Conservation (phyloP, 192 early-diverging fungal species). For the Backusella australiensis region DNA sequence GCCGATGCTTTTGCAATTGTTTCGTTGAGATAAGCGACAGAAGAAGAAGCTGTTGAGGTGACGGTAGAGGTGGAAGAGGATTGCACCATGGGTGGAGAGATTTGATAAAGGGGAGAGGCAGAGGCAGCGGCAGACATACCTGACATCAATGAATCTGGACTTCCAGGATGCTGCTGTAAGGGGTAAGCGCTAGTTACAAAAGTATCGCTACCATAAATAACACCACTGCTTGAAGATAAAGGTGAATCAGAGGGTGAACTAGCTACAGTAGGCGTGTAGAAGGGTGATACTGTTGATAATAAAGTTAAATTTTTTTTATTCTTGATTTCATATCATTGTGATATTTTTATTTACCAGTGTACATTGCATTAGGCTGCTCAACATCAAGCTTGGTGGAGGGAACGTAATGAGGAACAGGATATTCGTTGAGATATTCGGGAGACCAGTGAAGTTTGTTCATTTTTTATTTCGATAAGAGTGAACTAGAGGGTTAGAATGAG, state of each 20-base stretch:
- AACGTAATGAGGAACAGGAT: slow-evolving; percentile 7
- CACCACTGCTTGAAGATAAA: not conserved
- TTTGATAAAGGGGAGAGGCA: slow-evolving; percentile 14
- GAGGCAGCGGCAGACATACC: slow-evolving; percentile 14
- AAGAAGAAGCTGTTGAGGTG: slow-evolving; percentile 22
- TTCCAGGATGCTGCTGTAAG: slow-evolving; percentile 17
- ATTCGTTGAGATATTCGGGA: slow-evolving; percentile 22
- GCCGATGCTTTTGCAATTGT: slow-evolving; percentile 39
- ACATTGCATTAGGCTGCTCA: slow-evolving; percentile 14
- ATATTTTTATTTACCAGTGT: slow-evolving; percentile 22
- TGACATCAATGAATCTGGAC: slow-evolving; percentile 25
- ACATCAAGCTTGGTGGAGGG: not conserved
- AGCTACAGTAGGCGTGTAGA: slow-evolving; percentile 12
- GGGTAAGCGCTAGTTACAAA: not conserved
- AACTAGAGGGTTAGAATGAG: slow-evolving; percentile 9
- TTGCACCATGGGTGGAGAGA: slow-evolving; percentile 19
- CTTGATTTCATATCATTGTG: not conserved
- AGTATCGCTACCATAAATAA: not conserved
- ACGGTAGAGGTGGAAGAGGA: slow-evolving; percentile 18
- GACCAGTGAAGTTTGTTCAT: slow-evolving; percentile 26
- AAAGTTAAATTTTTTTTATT: not conserved
- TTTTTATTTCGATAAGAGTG: slow-evolving; percentile 2
- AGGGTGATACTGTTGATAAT: slow-evolving; percentile 4
- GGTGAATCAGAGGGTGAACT: not conserved
- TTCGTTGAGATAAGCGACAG: slow-evolving; percentile 30